A percentile compares a stretch with the other conserved stretches of the same genome.
Conservation (phyloP, 164 flowering plant species). For the Akebia trifoliata region DNA sequence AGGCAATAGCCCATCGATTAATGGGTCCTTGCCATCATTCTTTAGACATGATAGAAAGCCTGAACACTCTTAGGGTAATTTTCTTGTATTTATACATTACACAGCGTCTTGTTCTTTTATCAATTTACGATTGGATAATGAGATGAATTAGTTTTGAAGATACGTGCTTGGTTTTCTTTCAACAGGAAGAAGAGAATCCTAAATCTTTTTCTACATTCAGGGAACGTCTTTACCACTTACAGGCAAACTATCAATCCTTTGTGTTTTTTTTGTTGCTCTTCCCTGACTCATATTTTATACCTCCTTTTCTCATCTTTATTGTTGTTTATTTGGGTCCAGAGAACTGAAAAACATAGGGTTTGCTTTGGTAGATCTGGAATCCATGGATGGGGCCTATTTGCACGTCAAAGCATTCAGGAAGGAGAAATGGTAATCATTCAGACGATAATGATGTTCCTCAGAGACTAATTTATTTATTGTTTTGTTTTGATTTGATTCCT, state of each 20-base stretch:
- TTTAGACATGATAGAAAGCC: constrained; percentile 36
- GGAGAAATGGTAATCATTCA: constrained; percentile 79
- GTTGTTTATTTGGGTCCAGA: constrained; percentile 35
- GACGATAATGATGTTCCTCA: constrained; percentile 1
- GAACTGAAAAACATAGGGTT: constrained; percentile 69
- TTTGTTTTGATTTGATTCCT: too few relatives aligned
- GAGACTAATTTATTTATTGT: not conserved
- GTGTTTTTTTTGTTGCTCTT: constrained; percentile 4
- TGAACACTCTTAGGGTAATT: constrained; percentile 54
- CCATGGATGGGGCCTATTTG: constrained; percentile 99
- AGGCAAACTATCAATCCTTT: constrained; percentile 36
- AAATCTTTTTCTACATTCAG: constrained; percentile 62
- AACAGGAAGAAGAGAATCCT: constrained; percentile 58
- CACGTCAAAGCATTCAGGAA: constrained; percentile 78
- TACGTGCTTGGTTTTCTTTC: constrained; percentile 12
- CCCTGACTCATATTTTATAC: constrained; percentile 1
- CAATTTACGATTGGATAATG: not conserved
- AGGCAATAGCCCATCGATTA: constrained; percentile 59
- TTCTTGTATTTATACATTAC: constrained; percentile 9
- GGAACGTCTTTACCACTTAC: constrained; percentile 74
- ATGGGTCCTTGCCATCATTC: constrained; percentile 64
- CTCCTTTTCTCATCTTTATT: constrained; percentile 14
- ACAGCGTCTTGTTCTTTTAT: not conserved
- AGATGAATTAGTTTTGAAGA: not conserved
- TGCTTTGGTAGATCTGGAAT: constrained; percentile 95